Evolutionary conservation across 148 eudicot species (phyloP), one percentile per base, ranked within the genome.

Genomic region (Tetragonia tetragonoides): DNA sequence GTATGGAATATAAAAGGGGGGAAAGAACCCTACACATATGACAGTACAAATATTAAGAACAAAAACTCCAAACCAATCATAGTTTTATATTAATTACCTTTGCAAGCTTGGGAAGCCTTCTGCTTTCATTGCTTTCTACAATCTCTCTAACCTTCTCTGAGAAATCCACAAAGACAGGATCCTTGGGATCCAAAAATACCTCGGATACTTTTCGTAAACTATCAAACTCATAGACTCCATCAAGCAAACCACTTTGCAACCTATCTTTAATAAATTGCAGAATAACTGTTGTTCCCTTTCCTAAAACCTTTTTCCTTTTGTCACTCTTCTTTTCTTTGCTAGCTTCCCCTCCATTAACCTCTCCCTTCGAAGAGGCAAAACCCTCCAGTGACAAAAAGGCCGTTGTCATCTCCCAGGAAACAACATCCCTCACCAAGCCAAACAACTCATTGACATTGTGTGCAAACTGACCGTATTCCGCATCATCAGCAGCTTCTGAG

Each of bases 41-140:
- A 28, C 34, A 28, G 34, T 28, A 28, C 34, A 28, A 28, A 28
- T 28, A 28, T 0, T 28, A 28, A 28, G 34, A 28, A 28, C 34
- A 28, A 28, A 28, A 28, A 28, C 34, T 0, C 34, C 34, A 49
- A 61, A 73, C 49, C 38, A 59, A 10, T n/a, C 44, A 41, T 42
- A 62, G 17, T 3, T 54, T 41, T 20, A 42, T 70, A 68, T 51
- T 10, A 18, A 34, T 74, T 87, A 91, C 97, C 97, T 93, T 95
- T 14, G 98, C 89, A 76, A 95, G 85, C 91, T 95, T 95, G 14
- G 99, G 99, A 78, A 93, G 91, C 79, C 97, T 85, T 85, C 94
- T 84, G 67, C 86, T 93, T 83, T 95, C 99, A 83, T 95, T 95
- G 81, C 94, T 93, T 83, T 95, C 97, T 9, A 95, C 90, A 56